Conservation (phyloP, 495 filamentous ascomycete species). For the Penicillium tannophilum region DNA sequence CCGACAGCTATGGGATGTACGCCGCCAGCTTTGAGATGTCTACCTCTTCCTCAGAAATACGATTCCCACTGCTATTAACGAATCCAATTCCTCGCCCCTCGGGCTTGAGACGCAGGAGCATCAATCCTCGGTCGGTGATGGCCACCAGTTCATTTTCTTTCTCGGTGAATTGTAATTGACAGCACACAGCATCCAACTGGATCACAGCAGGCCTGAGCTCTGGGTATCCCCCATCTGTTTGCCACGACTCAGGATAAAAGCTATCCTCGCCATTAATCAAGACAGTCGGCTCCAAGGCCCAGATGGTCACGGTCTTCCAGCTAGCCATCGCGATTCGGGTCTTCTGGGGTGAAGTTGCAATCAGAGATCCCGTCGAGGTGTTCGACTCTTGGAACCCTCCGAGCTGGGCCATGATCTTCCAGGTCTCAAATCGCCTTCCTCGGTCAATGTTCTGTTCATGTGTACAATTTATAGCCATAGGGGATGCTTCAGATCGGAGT, state of each 20-base stretch:
- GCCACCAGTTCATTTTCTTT: constrained; percentile 46
- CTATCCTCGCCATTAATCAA: constrained; percentile 29
- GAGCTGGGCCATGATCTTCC: constrained; percentile 43
- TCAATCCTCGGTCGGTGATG: constrained; percentile 50
- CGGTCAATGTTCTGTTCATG: constrained; percentile 47
- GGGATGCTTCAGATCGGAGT: constrained; percentile 35
- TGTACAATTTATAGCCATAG: constrained; percentile 27
- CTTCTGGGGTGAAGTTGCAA: constrained; percentile 42
- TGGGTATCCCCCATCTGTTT: constrained; percentile 23
- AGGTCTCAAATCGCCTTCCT: constrained; percentile 39
- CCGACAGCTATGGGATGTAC: background rate
- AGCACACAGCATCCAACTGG: constrained; percentile 44
- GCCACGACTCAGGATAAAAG: constrained; percentile 37
- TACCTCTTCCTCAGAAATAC: background rate
- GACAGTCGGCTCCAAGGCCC: constrained; percentile 43
- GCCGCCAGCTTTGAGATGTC: background rate
- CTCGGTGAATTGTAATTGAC: constrained; percentile 38
- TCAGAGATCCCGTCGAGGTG: constrained; percentile 43
- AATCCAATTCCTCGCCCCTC: constrained; percentile 10
- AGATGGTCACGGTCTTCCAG: constrained; percentile 50
- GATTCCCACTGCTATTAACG: background rate
- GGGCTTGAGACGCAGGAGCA: constrained; percentile 39
- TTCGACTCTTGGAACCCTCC: constrained; percentile 40
- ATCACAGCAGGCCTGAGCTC: constrained; percentile 39
- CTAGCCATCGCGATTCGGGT: constrained; percentile 47